Percentiles rank a stretch among this genome's conserved stretches.
These are phyloP conservation scores for Oxytropis ochrocephala DNA, from an alignment of 306 rosid genomes.

Conservation along the genomic window DNA sequence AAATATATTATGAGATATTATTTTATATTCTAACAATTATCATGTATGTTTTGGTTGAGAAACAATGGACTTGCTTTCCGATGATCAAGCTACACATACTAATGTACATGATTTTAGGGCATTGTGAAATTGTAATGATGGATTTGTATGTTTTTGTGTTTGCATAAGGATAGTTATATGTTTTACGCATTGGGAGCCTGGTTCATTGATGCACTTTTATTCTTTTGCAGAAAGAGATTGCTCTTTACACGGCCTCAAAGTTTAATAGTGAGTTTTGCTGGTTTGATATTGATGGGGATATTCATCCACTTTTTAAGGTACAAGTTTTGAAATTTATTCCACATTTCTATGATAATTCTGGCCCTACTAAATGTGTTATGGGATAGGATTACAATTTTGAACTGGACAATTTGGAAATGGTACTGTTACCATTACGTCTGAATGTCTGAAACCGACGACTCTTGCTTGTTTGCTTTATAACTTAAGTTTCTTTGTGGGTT, in stretches of 20 bases:
- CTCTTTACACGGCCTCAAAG: conserved; percentile 86
- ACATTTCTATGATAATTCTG: not conserved
- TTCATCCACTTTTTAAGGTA: conserved; percentile 93
- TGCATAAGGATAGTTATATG: not conserved
- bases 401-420: conserved; percentile 4
- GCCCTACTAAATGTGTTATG: conserved; percentile 1
- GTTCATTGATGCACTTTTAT: conserved; percentile 13
- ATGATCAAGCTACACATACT: not conserved
- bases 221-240: conserved; percentile 86
- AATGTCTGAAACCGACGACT: not conserved
- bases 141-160: not conserved
- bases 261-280: conserved; percentile 61
- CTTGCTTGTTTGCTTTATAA: conserved; percentile 2
- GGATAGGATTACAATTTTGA: not conserved
- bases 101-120: not conserved
- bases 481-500: conserved; percentile 1
- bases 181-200: not conserved
- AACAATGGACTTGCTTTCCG: not conserved
- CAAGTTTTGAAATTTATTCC: not conserved
- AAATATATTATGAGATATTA: too few relatives aligned
- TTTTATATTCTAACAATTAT: not conserved
- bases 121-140: not conserved
- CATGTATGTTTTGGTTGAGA: not conserved
- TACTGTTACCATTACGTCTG: not conserved
- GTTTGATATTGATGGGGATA: conserved; percentile 88